These are phyloP conservation scores for Trichoderma pleuroti DNA, from an alignment of 2,329 filamentous ascomycete species.

Conservation along the genomic window DNA sequence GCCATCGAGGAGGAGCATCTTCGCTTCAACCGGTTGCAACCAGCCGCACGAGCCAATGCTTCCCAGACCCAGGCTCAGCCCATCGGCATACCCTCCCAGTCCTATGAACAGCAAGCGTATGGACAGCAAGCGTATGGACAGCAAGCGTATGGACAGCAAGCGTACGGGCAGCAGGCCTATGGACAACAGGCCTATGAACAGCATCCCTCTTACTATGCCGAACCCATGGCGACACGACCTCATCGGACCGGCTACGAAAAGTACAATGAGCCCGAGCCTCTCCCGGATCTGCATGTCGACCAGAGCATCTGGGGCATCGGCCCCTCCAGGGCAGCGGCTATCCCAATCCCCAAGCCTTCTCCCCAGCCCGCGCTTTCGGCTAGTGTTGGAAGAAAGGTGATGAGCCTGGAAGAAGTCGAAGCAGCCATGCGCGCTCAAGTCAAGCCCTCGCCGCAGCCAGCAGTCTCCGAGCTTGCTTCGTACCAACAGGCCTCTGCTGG, in stretches of 20 bases:
- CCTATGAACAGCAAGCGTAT: constrained; percentile 25
- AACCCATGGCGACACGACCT: constrained; percentile 52
- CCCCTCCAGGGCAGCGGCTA: constrained; percentile 42
- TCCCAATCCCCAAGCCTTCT: neutral
- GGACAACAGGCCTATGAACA: neutral
- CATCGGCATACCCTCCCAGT: constrained; percentile 27
- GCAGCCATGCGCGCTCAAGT: constrained; percentile 78
- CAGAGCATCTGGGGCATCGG: constrained; percentile 86
- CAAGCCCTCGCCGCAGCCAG: constrained; percentile 45
- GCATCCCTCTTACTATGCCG: constrained; percentile 29
- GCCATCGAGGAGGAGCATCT: constrained; percentile 89
- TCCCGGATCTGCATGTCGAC: constrained; percentile 88
- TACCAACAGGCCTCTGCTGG: constrained; percentile 29
- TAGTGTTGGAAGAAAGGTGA: constrained; percentile 64
- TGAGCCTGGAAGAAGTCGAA: constrained; percentile 97
- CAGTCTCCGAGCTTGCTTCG: constrained; percentile 32
- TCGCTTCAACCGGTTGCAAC: constrained; percentile 73
- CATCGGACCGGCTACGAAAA: constrained; percentile 84
- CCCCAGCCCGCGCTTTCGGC: constrained; percentile 24
- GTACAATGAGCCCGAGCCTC: constrained; percentile 78
- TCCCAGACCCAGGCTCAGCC: constrained; percentile 36
- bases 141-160: neutral
- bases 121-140: neutral
- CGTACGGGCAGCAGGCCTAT: neutral
- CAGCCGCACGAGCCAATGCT: constrained; percentile 42